phyloP scores from a whole-genome alignment of 192 early-diverging fungal species.

The Coemansia sp. region DNA sequence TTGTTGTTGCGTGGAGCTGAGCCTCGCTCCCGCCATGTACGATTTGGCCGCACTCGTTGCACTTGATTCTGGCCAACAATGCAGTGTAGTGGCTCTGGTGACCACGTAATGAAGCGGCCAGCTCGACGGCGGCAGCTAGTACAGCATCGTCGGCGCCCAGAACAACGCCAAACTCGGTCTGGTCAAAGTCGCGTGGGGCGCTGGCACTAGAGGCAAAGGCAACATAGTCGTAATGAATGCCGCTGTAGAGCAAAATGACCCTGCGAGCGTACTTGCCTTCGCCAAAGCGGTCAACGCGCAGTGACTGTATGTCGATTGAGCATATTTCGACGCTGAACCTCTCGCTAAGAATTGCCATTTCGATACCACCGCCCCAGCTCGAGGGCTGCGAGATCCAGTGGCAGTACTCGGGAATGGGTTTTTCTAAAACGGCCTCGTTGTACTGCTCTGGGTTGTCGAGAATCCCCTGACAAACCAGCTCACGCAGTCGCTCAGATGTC shows the following conservation, averaged over 20 bases:
- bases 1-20: conserved; percentile 1
- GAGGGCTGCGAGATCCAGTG: conserved; percentile 55
- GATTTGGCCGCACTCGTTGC: conserved; percentile 4
- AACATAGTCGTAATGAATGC: conserved; percentile 72
- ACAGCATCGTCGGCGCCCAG: conserved; percentile 14
- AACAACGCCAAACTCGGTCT: conserved; percentile 53
- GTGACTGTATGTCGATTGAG: conserved; percentile 58
- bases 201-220: conserved; percentile 41
- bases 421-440: conserved; percentile 57
- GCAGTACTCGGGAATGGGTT: conserved; percentile 52
- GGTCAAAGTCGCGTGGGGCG: conserved; percentile 58
- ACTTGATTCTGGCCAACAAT: conserved; percentile 12
- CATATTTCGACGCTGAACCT: conserved; percentile 59
- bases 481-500: conserved; percentile 24
- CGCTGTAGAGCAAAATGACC: conserved; percentile 58
- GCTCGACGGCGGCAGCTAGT: conserved; percentile 11
- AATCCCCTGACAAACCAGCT: conserved; percentile 45
- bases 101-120: conserved; percentile 21
- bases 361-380: conserved; percentile 66
- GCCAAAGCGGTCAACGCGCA: conserved; percentile 64
- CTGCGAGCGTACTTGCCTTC: conserved; percentile 48
- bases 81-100: neutral
- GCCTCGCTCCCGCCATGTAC: conserved; percentile 19
- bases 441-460: conserved; percentile 46
- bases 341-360: conserved; percentile 57